Evolutionary conservation across 768 basidiomycete species (phyloP).

Genomic region (Boletus rubroflammeus): DNA sequence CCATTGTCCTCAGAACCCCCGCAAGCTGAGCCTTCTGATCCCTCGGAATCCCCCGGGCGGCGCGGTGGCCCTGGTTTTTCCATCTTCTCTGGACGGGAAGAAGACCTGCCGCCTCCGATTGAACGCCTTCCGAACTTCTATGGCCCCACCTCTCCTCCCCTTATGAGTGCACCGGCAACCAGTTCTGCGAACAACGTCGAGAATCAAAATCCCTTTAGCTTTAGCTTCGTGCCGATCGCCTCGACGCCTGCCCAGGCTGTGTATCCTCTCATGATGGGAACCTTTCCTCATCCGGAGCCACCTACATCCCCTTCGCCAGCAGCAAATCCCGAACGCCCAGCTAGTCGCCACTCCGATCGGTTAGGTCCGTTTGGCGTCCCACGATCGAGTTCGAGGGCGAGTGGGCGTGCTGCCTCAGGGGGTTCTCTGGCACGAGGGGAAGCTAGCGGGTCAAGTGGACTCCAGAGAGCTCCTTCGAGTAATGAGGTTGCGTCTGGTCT

Average conservation of each 20-base stretch:
- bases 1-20: constrained; percentile 9
- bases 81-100: constrained; percentile 43
- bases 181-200: constrained; percentile 49
- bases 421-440: constrained; percentile 27
- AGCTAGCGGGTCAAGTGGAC: constrained; percentile 22
- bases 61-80: constrained; percentile 42
- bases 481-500: constrained; percentile 45
- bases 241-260: constrained; percentile 47
- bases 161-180: constrained; percentile 34
- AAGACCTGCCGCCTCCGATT: constrained; percentile 49
- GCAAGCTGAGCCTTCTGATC: constrained; percentile 17
- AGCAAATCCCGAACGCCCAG: constrained; percentile 30
- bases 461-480: constrained; percentile 37
- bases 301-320: constrained; percentile 34
- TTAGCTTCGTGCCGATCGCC: constrained; percentile 48
- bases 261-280: constrained; percentile 38
- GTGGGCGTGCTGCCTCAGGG: constrained; percentile 28
- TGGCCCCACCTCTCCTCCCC: constrained; percentile 39
- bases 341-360: constrained; percentile 32
- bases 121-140: constrained; percentile 53
- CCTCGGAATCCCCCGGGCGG: constrained; percentile 12
- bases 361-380: constrained; percentile 31
- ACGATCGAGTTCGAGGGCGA: constrained; percentile 37
- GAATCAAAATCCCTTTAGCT: constrained; percentile 53
- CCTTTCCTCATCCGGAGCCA: constrained; percentile 34